phyloP scores from a whole-genome alignment of 176 grass and related monocot genomes.

The Typha latifolia region DNA sequence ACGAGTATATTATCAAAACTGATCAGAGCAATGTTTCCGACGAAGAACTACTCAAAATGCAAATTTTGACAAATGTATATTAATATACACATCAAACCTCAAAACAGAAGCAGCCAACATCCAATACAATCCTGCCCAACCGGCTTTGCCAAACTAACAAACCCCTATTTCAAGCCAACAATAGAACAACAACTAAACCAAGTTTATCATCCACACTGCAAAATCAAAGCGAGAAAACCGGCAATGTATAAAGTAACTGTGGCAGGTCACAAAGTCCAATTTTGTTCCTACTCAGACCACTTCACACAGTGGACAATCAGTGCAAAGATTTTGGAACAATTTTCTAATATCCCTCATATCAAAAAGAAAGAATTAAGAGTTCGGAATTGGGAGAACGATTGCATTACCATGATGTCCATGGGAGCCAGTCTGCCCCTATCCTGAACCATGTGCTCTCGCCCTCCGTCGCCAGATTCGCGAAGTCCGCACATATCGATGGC shows the following conservation, averaged over 20 bases:
- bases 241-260: neutral
- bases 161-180: too few relatives aligned
- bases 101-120: too few relatives aligned
- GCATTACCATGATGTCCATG: slow-evolving; percentile 97
- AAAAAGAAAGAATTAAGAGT: neutral
- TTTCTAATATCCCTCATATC: neutral
- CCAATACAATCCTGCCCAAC: too few relatives aligned
- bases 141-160: too few relatives aligned
- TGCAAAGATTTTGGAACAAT: neutral
- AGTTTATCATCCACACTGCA: too few relatives aligned
- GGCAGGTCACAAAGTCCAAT: neutral
- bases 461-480: slow-evolving; percentile 62
- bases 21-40: too few relatives aligned
- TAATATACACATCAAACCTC: too few relatives aligned
- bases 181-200: too few relatives aligned
- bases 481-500: slow-evolving; percentile 89
- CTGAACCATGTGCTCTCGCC: slow-evolving; percentile 67
- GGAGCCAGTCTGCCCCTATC: slow-evolving; percentile 95
- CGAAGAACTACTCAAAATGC: too few relatives aligned
- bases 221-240: too few relatives aligned
- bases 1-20: too few relatives aligned
- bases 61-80: too few relatives aligned
- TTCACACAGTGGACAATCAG: neutral
- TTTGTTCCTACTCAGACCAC: neutral
- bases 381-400: neutral